Base-by-base conservation (phyloP, 1,284 basidiomycete species). In the Pholiota adiposa region DNA sequence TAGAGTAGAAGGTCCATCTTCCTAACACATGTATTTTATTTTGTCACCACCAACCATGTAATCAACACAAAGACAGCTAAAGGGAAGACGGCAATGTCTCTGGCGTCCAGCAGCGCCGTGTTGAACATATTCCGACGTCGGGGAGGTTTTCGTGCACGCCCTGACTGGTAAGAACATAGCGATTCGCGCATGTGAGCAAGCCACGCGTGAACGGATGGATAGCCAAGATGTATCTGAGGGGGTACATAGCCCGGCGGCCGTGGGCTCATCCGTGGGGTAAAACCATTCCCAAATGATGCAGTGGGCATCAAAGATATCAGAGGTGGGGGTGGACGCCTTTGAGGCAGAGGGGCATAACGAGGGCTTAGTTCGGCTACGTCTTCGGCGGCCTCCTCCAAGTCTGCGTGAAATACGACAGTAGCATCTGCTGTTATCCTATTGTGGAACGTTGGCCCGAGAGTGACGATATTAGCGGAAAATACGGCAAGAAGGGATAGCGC, bases 401-500 rank as follows among this genome's bases (percentile, higher is more conserved):
- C 49, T 38, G 54, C 43, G 16, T 38, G 50, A 19, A 52, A 58
- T 23, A 52, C 33, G 31, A 51, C 46, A 23, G 40, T 29, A 23
- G 36, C 38, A 12, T 60, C 56, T 2, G 58, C 56, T 3, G 46
- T 40, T 19, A 36, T 54, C 56, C 62, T 65, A n/a, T 19, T 19
- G 33, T 58, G 51, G 25, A 61, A 59, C 23, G 55, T 29, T 19
- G 33, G 62, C 27, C 61, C 58, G 25, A 65, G 56, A 27, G 68
- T 67, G 31, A 64, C 36, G 50, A 68, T 27, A 63, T 78, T 79
- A 41, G 68, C 68, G 2, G 71, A 54, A 23, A 80, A 68, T n/a
- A 84, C 63, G 3, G 74, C 41, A 31, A 79, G 21, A 27, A 84
- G 63, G 21, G 83, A 83, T 21, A 83, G 27, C 8, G 79, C 58